phyloP scores from a whole-genome alignment of 73 alveolate genomes.

The Paramecium biaurelia region DNA sequence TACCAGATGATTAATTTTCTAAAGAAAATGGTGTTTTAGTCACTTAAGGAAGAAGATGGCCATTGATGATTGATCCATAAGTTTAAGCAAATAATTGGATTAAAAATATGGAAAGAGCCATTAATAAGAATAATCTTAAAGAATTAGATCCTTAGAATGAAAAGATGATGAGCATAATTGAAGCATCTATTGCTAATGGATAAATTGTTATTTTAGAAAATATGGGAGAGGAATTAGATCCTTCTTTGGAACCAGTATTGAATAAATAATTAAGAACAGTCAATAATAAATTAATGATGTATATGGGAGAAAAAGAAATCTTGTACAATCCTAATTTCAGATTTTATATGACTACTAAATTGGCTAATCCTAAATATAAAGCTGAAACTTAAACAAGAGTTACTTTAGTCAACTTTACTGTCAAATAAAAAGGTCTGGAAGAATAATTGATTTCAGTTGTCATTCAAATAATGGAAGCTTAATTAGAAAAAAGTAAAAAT shows the following conservation, averaged over 20 bases:
- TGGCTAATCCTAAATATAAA: conserved; percentile 60
- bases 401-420: conserved; percentile 86
- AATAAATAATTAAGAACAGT: conserved; percentile 79
- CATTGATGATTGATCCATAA: conserved; percentile 95
- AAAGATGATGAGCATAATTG: conserved; percentile 39
- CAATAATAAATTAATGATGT: conserved; percentile 68
- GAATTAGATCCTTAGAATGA: conserved; percentile 59
- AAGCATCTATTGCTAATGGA: conserved; percentile 49
- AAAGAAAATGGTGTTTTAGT: conserved; percentile 94
- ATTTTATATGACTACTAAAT: conserved; percentile 65
- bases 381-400: conserved; percentile 66
- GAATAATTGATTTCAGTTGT: conserved; percentile 95
- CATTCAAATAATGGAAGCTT: conserved; percentile 90
- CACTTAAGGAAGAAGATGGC: conserved; percentile 83
- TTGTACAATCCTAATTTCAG: conserved; percentile 91
- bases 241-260: conserved; percentile 98
- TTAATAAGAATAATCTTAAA: conserved; percentile 38
- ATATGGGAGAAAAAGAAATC: conserved; percentile 92
- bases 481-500: conserved; percentile 90
- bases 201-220: conserved; percentile 59
- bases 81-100: conserved; percentile 94
- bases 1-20: conserved; percentile 96
- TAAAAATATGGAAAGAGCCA: conserved; percentile 79
- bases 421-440: conserved; percentile 94
- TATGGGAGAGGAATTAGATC: conserved; percentile 97